Percentiles rank a stretch among this genome's conserved stretches.
phyloP scores from a whole-genome alignment of 2,329 filamentous ascomycete species.

The Cladosporium sphaerospermum region DNA sequence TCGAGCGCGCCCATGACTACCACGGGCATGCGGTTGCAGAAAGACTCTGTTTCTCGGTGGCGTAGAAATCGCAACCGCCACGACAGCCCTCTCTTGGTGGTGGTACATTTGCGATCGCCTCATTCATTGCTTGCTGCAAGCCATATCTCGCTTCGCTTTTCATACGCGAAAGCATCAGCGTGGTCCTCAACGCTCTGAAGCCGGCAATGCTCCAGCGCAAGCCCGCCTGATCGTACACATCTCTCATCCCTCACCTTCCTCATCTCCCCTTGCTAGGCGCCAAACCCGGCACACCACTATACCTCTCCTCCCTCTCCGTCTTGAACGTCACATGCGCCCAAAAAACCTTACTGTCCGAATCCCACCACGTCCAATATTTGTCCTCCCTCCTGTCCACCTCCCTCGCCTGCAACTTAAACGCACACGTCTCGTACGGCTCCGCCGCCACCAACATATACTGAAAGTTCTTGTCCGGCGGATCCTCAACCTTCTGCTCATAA shows the following conservation, averaged over 20 bases:
- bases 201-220: too few species aligned
- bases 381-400: slow-evolving; percentile 88
- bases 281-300: slow-evolving; percentile 59
- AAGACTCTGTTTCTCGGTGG: too few species aligned
- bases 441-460: slow-evolving; percentile 94
- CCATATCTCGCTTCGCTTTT: too few species aligned
- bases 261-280: slow-evolving; percentile 7
- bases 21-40: too few species aligned
- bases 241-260: neutral
- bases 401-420: slow-evolving; percentile 88
- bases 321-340: slow-evolving; percentile 98
- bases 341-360: slow-evolving; percentile 92
- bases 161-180: too few species aligned
- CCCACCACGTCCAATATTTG: slow-evolving; percentile 89
- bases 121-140: too few species aligned
- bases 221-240: too few species aligned
- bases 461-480: slow-evolving; percentile 81
- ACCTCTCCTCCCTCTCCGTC: slow-evolving; percentile 93
- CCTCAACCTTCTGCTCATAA: slow-evolving; percentile 91
- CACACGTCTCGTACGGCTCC: slow-evolving; percentile 96
- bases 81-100: too few species aligned
- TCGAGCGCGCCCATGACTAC: too few species aligned
- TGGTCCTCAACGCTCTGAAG: too few species aligned
- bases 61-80: too few species aligned
- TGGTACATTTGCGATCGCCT: too few species aligned